phyloP scores from a whole-genome alignment of 2,329 filamentous ascomycete genomes.

The Ophiostoma australiae region DNA sequence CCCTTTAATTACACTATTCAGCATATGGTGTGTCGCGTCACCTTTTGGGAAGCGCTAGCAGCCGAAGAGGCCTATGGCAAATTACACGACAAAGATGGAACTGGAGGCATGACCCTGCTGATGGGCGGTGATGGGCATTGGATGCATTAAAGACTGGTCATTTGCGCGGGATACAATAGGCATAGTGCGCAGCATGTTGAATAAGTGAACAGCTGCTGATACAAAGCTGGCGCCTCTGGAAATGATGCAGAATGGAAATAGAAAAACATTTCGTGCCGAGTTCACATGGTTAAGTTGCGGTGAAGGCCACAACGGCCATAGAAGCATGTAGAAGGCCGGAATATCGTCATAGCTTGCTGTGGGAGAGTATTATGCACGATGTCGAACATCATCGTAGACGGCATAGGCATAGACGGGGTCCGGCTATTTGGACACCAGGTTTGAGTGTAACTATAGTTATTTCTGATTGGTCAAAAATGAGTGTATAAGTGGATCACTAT shows the following conservation, averaged over 20 bases:
- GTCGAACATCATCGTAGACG: neutral
- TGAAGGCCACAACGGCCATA: neutral
- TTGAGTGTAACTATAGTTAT: too few relatives aligned
- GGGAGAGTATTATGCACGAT: neutral
- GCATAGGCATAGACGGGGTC: neutral
- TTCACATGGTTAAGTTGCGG: neutral
- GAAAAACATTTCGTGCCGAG: neutral
- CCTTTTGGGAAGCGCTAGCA: neutral
- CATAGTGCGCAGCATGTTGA: neutral
- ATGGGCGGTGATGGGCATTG: neutral
- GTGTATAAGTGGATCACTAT: too few relatives aligned
- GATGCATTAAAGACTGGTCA: neutral
- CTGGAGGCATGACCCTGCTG: neutral
- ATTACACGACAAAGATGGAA: neutral
- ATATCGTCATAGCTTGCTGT: neutral
- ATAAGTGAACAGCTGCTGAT: neutral
- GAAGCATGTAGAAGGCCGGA: neutral
- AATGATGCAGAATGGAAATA: neutral
- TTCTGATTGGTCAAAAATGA: too few relatives aligned
- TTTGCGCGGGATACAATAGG: neutral
- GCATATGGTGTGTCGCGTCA: neutral
- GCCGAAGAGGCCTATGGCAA: neutral
- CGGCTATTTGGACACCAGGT: too few relatives aligned
- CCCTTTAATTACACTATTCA: neutral
- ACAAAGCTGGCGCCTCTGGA: neutral